Base-by-base conservation (phyloP, 1,284 basidiomycete species). In the Fomes fomentarius region DNA sequence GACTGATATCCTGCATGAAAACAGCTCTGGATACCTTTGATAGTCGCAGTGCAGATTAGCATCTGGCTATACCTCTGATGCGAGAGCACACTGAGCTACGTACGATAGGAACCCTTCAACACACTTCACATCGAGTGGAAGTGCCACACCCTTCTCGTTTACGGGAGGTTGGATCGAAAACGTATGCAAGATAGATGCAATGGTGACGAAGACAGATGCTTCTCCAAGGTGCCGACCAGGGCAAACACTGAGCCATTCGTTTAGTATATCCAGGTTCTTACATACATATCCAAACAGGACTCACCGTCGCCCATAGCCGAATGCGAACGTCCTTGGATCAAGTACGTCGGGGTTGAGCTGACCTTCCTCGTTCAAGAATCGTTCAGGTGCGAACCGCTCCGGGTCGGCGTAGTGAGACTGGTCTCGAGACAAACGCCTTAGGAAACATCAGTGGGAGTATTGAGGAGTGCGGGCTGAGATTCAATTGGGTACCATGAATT, bases 401-500 rank as follows among this genome's bases (percentile, higher is more conserved):
- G 34, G 11, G 10, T 37, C 34, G 8, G n/a, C 14, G 34, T 37
- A 37, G 17, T 37, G n/a, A n/a, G n/a, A n/a, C n/a, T n/a, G n/a
- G n/a, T n/a, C n/a, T n/a, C n/a, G 34, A 17, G 34, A 14, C 12
- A 37, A 8, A 11, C 14, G 14, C 34, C 34, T 37, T 11, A 30
- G 6, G 28, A 7, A 30, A 12, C 6, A 30, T 30, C 28, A 7
- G 28, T 7, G 28, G 12, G 6, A 30, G 12, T n/a, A 12, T 30
- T 30, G 28, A 30, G 12, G 28, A n/a, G n/a, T n/a, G n/a, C n/a
- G n/a, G n/a, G n/a, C n/a, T n/a, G n/a, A n/a, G n/a, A n/a, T n/a
- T n/a, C 7, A 30, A 12, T 30, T 30, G 28, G 39, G 38, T 24
- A 50, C 48, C 21, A 63, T 58, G 12, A 54, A 42, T 35, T 66